Percentiles rank a stretch among this genome's conserved stretches.
Conservation (phyloP, 257 asterid genomes). For the Penstemon davidsonii region DNA sequence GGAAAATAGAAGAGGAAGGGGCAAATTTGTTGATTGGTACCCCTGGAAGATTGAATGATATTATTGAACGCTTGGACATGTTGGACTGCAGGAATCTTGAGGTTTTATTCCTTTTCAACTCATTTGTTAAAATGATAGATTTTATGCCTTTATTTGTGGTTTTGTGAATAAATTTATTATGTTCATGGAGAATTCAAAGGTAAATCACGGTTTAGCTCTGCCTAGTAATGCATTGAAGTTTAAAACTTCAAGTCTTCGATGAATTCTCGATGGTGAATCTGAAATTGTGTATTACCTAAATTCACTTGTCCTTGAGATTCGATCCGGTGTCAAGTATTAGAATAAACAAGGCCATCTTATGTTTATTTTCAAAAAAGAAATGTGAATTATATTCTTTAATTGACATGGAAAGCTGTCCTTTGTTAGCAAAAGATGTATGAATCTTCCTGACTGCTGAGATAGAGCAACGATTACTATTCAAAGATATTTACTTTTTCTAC, state of each 20-base stretch:
- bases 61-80: constrained; percentile 81
- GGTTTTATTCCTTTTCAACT: constrained; percentile 40
- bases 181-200: neutral
- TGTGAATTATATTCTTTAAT: neutral
- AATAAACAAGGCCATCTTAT: neutral
- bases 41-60: constrained; percentile 83
- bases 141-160: constrained; percentile 2
- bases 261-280: neutral
- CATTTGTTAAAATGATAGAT: constrained; percentile 4
- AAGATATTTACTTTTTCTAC: neutral
- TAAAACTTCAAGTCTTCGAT: neutral
- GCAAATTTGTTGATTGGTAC: constrained; percentile 86
- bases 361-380: neutral
- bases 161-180: neutral
- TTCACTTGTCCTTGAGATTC: neutral
- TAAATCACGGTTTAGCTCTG: neutral
- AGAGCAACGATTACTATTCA: neutral
- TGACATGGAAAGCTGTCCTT: constrained; percentile 5
- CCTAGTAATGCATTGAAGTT: neutral
- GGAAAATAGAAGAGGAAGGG: constrained; percentile 78
- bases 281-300: neutral
- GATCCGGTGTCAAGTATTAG: neutral
- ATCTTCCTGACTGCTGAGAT: neutral
- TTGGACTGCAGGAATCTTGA: constrained; percentile 77
- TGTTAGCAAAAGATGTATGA: neutral